Base-by-base conservation (phyloP, 768 basidiomycete genomes). In the Hypsizygus marmoreus region DNA sequence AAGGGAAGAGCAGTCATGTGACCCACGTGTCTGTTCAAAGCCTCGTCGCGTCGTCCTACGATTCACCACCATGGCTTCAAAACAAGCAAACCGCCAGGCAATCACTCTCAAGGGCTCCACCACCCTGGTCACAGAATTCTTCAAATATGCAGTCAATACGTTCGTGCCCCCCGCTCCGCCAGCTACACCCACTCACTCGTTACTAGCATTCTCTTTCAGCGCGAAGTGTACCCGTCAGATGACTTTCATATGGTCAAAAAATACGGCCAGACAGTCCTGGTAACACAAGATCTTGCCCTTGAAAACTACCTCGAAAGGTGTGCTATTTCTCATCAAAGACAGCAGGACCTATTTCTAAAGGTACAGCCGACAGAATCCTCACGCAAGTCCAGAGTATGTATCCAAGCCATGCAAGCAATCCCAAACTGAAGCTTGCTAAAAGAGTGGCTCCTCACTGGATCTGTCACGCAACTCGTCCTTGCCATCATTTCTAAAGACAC, bases 241-340 rank as follows among this genome's bases (percentile, higher is more conserved):
- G 97, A 99, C 71, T 99, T 99, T 64, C 88, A 92, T 62, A 95
- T 97, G 91, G 95, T 99, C 49, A 99, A 98, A 68, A 99, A 98
- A 66, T 99, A 97, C 56, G 95, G 97, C 0, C 86, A 98, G 61
- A 94, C 92, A 0, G 90, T 99, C 41, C 77, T 98, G 19, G 88
- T 97, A 6, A 97, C 95, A 1, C 88, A 94, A 54, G 95, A 99
- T 56, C 82, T 94, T 36, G 88, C 88, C 3, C 71, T 99, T 37
- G 92, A 97, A 62, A 91, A 87, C 61, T 98, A 99, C 61, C 79
- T 98, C n/a, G 84, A 88, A 43, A 81, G 81, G 88, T 88, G 55
- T 22, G 66, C 14, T 38, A 17, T 44, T 22, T 51, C 47, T 34
- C 44, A 36, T 49, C 28, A 12, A 42, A 35, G n/a, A n/a, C n/a